A percentile compares a stretch with the other conserved stretches of the same genome.
Conservation (phyloP, 805 yeast genomes). For the Cyberlindnera maclurae region DNA sequence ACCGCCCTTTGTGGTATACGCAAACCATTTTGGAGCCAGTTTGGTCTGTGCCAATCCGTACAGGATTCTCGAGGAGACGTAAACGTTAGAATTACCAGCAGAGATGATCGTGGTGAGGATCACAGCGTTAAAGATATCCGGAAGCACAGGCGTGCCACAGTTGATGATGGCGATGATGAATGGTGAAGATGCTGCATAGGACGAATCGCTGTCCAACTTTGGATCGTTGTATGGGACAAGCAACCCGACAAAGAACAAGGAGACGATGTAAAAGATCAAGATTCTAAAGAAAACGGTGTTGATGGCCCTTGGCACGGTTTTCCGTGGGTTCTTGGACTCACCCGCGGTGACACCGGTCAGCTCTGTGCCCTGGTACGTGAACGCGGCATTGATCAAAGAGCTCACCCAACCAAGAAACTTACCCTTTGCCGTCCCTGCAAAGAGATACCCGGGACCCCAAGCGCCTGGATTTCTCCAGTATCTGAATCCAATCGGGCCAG, state of each 20-base stretch:
- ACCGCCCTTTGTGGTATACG: slow-evolving; percentile 45
- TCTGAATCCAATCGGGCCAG: slow-evolving; percentile 73
- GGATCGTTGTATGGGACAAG: slow-evolving; percentile 60
- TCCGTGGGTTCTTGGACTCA: slow-evolving; percentile 56
- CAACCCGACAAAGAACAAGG: slow-evolving; percentile 62
- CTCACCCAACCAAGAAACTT: slow-evolving; percentile 65
- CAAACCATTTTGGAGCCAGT: slow-evolving; percentile 51
- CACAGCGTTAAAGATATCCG: slow-evolving; percentile 67
- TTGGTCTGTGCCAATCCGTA: slow-evolving; percentile 53
- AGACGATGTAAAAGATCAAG: slow-evolving; percentile 53
- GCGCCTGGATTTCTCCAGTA: slow-evolving; percentile 82
- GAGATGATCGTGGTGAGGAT: slow-evolving; percentile 61
- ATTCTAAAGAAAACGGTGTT: slow-evolving; percentile 63
- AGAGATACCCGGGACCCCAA: slow-evolving; percentile 59
- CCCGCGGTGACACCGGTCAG: slow-evolving; percentile 71
- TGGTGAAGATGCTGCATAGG: slow-evolving; percentile 51
- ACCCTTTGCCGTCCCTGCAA: slow-evolving; percentile 41
- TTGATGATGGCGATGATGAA: slow-evolving; percentile 64
- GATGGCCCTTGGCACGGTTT: slow-evolving; percentile 51
- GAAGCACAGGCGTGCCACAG: slow-evolving; percentile 59
- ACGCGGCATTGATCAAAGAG: slow-evolving; percentile 64
- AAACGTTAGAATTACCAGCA: slow-evolving; percentile 70
- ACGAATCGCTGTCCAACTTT: slow-evolving; percentile 26
- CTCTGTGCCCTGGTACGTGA: slow-evolving; percentile 77
- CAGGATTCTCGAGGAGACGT: slow-evolving; percentile 63